Evolutionary conservation across 306 rosid genomes (phyloP).

Genomic region (Biancaea sappan): DNA sequence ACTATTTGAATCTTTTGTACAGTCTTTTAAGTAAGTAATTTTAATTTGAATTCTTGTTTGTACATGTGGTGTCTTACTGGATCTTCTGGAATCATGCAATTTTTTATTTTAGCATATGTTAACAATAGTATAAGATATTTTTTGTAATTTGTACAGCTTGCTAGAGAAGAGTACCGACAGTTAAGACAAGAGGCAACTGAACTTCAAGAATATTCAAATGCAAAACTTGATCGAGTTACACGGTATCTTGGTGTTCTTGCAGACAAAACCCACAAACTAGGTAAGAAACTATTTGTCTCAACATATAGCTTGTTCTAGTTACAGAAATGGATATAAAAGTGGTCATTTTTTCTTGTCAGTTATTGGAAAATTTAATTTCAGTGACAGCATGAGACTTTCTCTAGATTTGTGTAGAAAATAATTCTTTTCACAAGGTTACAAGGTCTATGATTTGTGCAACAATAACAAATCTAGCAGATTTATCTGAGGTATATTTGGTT

Average conservation of each 20-base stretch:
- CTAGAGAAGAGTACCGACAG: slow-evolving; percentile 81
- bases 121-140: slow-evolving; percentile 35
- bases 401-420: background rate
- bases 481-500: slow-evolving; percentile 30
- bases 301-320: slow-evolving; percentile 24
- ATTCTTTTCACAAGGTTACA: slow-evolving; percentile 5
- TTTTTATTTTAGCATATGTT: slow-evolving; percentile 35
- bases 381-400: slow-evolving; percentile 27
- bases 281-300: slow-evolving; percentile 44
- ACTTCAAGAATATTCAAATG: slow-evolving; percentile 90
- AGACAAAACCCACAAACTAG: slow-evolving; percentile 76
- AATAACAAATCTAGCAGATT: slow-evolving; percentile 12
- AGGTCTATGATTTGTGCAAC: slow-evolving; percentile 25
- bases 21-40: slow-evolving; percentile 19
- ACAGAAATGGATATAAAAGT: slow-evolving; percentile 5
- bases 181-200: slow-evolving; percentile 92
- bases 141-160: slow-evolving; percentile 84
- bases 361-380: slow-evolving; percentile 26
- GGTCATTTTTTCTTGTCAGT: background rate
- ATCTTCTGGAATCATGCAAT: slow-evolving; percentile 7
- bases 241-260: slow-evolving; percentile 96
- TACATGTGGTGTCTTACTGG: slow-evolving; percentile 19
- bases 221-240: slow-evolving; percentile 90
- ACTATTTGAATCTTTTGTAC: slow-evolving; percentile 11
- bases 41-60: slow-evolving; percentile 18